These are phyloP conservation scores for Uncinocarpus reesii DNA, from an alignment of 2,329 filamentous ascomycete species.

Conservation along the genomic window DNA sequence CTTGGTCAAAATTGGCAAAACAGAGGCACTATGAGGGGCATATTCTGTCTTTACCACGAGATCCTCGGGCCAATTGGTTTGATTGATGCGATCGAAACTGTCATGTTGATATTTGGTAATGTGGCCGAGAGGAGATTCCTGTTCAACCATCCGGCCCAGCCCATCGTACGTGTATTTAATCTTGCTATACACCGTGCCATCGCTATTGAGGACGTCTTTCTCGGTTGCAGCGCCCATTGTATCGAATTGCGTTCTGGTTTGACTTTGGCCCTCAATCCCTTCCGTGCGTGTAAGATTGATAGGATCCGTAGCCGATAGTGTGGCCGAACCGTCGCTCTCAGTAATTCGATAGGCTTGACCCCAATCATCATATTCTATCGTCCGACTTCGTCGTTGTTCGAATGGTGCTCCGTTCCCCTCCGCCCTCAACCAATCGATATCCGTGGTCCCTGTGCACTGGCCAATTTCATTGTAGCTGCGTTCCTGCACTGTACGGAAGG, in stretches of 20 bases:
- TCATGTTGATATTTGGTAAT: constrained; percentile 4
- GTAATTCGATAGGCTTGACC: constrained; percentile 20
- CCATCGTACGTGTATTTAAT: constrained; percentile 4
- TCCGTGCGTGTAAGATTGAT: constrained; percentile 10
- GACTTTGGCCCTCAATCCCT: constrained; percentile 13
- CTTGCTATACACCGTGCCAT: neutral
- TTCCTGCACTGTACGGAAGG: constrained; percentile 15
- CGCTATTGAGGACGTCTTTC: neutral
- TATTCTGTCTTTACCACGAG: constrained; percentile 13
- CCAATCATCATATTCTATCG: constrained; percentile 8
- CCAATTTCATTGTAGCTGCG: neutral
- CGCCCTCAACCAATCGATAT: constrained; percentile 10
- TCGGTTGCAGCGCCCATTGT: neutral
- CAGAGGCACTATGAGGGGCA: neutral
- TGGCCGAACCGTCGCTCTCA: constrained; percentile 8
- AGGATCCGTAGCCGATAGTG: constrained; percentile 6
- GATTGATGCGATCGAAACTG: constrained; percentile 13
- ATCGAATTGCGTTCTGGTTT: constrained; percentile 7
- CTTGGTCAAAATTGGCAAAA: neutral
- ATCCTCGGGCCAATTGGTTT: constrained; percentile 13
- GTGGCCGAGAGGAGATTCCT: neutral
- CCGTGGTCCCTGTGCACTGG: neutral
- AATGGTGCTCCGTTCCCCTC: neutral
- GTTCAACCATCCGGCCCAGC: constrained; percentile 4
- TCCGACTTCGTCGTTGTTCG: neutral